phyloP scores from a whole-genome alignment of 2,329 filamentous ascomycete genomes.

The Paraphoma chrysanthemicola region DNA sequence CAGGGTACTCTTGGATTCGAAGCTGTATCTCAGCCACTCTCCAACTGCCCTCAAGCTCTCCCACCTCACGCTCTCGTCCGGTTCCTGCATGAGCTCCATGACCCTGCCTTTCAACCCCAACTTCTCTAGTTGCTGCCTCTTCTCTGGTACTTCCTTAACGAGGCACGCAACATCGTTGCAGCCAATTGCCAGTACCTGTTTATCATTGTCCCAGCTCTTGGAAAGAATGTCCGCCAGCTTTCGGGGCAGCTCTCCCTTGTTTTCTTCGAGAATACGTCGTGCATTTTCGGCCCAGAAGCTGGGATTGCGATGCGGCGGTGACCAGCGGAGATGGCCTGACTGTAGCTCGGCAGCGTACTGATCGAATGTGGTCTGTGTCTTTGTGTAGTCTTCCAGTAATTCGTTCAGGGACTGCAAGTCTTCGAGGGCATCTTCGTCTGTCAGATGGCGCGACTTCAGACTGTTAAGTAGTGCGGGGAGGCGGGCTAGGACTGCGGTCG shows the following conservation, averaged over 20 bases:
- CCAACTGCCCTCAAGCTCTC: conserved; percentile 87
- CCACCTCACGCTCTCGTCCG: conserved; percentile 89
- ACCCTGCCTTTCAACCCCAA: conserved; percentile 83
- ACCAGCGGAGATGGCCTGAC: conserved; percentile 89
- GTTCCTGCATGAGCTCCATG: conserved; percentile 92
- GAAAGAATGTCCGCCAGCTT: conserved; percentile 86
- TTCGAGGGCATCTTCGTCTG: conserved; percentile 60
- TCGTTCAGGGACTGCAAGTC: conserved; percentile 56
- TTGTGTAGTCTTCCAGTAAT: conserved; percentile 85
- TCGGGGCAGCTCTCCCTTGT: conserved; percentile 78
- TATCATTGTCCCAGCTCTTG: conserved; percentile 83
- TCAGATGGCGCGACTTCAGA: conserved; percentile 60
- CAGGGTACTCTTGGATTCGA: conserved; percentile 45
- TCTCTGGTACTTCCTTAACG: conserved; percentile 89
- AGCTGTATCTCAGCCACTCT: conserved; percentile 75
- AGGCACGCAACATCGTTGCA: conserved; percentile 91
- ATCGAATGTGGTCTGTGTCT: conserved; percentile 71
- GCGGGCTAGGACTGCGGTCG: conserved; percentile 83
- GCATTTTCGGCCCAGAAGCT: conserved; percentile 94
- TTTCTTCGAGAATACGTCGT: conserved; percentile 81
- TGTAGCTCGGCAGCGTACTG: conserved; percentile 81
- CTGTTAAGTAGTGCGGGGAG: conserved; percentile 70
- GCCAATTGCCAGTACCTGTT: conserved; percentile 85
- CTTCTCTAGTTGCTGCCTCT: conserved; percentile 79
- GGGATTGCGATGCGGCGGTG: conserved; percentile 84